Evolutionary conservation across 371 early-diverging fungal genomes (phyloP), one percentile per base, ranked within the genome.

Genomic region (Circinella umbellata): DNA sequence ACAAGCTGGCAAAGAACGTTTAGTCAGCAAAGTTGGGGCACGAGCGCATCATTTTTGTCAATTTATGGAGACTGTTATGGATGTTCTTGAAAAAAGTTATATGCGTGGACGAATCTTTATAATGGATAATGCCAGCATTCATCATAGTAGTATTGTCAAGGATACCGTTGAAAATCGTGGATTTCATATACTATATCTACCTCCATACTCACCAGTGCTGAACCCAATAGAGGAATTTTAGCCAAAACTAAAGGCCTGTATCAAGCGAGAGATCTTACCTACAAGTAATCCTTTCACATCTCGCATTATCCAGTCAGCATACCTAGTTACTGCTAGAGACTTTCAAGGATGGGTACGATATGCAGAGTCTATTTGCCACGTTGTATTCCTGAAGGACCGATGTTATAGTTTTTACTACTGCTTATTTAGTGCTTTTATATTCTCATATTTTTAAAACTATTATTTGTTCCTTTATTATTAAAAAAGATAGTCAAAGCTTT

Each of bases 141-240:
- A 69, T 46, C 39, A 63, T 34, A 17, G 20, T 27, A n/a, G 39
- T n/a, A 37, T 36, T 34, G 62, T 66, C n/a, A 17, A 65, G 11
- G 47, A 3, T 18, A 11, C 37, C 7, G 37, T 64, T 14, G 60
- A 7, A 61, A 20, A n/a, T 20, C 66, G 71, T 36, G 72, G 72
- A 17, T 72, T 57, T 39, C 35, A 37, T 15, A 51, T 54, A 35
- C 46, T 64, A 9, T 68, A 67, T 36, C 66, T 72, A 4, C 72
- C 68, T 9, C 68, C 72, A n/a, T 72, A 67, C 18, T 67, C 72
- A 35, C 72, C 72, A n/a, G 61, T 63, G 15, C 66, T 68, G 3
- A 72, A 72, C 36, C 72, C 63, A 18, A 69, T 69, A 17, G 69
- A 69, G 20, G 46, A 63, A 42, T 69, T 69, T 47, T 69, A 64